phyloP scores from a whole-genome alignment of 345 rosid genomes.

The Moricandia moricandioides region DNA sequence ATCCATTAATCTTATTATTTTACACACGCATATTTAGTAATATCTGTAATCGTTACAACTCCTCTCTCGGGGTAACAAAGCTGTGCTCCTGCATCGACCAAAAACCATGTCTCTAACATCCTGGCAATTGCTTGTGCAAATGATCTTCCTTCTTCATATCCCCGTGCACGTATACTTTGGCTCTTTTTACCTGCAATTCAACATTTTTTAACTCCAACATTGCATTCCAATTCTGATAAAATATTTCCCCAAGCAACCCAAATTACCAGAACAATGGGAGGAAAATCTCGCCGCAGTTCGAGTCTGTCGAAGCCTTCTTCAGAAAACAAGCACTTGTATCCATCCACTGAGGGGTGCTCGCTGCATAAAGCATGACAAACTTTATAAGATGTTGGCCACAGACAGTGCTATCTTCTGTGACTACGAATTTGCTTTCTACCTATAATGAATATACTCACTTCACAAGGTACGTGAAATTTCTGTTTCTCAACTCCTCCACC shows the following conservation, averaged over 20 bases:
- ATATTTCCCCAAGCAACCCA: background rate
- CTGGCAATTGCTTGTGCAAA: constrained; percentile 52
- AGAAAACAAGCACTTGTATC: constrained; percentile 66
- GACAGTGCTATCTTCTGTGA: background rate
- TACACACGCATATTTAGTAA: background rate
- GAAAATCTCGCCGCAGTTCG: constrained; percentile 49
- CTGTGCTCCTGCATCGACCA: background rate
- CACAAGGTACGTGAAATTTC: constrained; percentile 78
- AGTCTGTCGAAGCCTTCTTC: constrained; percentile 65
- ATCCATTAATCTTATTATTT: background rate
- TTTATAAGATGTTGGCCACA: background rate
- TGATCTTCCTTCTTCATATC: constrained; percentile 39
- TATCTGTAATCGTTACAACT: background rate
- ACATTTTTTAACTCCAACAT: background rate
- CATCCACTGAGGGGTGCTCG: constrained; percentile 62
- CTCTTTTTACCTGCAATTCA: constrained; percentile 58
- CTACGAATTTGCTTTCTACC: constrained; percentile 8
- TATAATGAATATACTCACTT: constrained; percentile 50
- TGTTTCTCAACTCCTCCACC: constrained; percentile 44
- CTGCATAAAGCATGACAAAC: constrained; percentile 44
- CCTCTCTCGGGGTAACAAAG: constrained; percentile 9
- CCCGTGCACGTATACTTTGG: constrained; percentile 70
- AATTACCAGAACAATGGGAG: constrained; percentile 63
- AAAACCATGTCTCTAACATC: constrained; percentile 40
- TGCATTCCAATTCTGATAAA: background rate